Percentiles rank a stretch among this genome's conserved stretches.
Evolutionary conservation across 2,329 filamentous ascomycete species (phyloP).

Genomic region (Paecilomyces fulvus): DNA sequence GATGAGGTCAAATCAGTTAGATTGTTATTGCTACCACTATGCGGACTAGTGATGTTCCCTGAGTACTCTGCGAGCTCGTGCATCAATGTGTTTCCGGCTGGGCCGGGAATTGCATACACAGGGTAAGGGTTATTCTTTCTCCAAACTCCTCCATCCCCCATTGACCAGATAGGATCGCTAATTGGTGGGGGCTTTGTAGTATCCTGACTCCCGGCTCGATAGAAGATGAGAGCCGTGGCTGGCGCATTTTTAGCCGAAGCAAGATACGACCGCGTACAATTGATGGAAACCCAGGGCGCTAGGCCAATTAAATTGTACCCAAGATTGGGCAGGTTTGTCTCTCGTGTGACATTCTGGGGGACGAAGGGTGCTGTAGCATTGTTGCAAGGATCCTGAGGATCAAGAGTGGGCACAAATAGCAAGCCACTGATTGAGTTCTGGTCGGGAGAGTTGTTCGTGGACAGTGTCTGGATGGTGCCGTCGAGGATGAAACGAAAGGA

Average conservation of each 20-base stretch:
- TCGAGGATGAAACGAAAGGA: conserved; percentile 29
- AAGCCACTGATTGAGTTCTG: conserved; percentile 65
- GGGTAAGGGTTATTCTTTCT: conserved; percentile 63
- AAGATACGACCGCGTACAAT: conserved; percentile 69
- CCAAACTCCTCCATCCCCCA: conserved; percentile 65
- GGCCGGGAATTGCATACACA: conserved; percentile 70
- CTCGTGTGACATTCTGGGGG: conserved; percentile 65
- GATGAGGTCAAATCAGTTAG: not conserved
- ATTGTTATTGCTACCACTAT: conserved; percentile 22
- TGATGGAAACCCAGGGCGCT: conserved; percentile 72
- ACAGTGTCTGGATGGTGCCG: conserved; percentile 65
- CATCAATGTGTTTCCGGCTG: conserved; percentile 61
- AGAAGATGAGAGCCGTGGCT: conserved; percentile 53
- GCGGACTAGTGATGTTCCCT: conserved; percentile 54
- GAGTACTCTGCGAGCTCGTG: conserved; percentile 66
- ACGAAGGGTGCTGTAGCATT: conserved; percentile 57
- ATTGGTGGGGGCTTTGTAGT: conserved; percentile 56
- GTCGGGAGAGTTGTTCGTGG: conserved; percentile 54
- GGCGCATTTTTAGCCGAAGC: conserved; percentile 52
- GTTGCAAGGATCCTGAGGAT: conserved; percentile 51
- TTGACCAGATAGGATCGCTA: conserved; percentile 59
- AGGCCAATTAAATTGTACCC: conserved; percentile 71
- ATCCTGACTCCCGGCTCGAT: conserved; percentile 35
- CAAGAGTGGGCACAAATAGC: conserved; percentile 73
- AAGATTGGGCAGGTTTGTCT: conserved; percentile 53